A percentile compares a stretch with the other conserved stretches of the same genome.
Conservation (phyloP, 1,139 yeast genomes). For the Pneumocystis canis region DNA sequence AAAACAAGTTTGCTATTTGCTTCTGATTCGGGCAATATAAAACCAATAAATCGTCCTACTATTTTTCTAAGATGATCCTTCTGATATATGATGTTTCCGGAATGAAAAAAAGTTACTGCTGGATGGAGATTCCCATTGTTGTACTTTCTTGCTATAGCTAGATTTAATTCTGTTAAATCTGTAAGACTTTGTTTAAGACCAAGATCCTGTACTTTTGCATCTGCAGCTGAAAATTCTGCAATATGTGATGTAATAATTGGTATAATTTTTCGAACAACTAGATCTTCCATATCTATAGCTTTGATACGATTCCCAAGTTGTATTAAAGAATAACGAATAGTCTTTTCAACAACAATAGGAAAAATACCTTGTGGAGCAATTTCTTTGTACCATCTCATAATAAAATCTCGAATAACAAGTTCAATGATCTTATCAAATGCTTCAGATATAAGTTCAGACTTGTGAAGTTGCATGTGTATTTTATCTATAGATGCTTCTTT, state of each 20-base stretch:
- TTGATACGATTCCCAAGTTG: constrained; percentile 32
- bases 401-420: constrained; percentile 44
- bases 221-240: constrained; percentile 40
- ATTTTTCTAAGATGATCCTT: constrained; percentile 38
- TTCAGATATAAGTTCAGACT: constrained; percentile 4
- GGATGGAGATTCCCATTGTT: constrained; percentile 45
- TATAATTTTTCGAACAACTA: constrained; percentile 42
- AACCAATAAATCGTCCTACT: constrained; percentile 35
- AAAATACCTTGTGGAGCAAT: constrained; percentile 40
- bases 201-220: constrained; percentile 23
- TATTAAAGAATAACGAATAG: constrained; percentile 33
- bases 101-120: constrained; percentile 37
- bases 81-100: constrained; percentile 33
- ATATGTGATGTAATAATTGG: constrained; percentile 61
- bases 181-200: constrained; percentile 21
- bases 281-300: constrained; percentile 39
- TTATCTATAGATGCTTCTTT: background rate
- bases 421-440: constrained; percentile 36
- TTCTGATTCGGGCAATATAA: constrained; percentile 38
- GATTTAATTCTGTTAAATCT: constrained; percentile 36
- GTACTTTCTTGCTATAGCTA: constrained; percentile 46
- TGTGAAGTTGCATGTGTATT: background rate
- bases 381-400: constrained; percentile 45
- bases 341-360: constrained; percentile 37
- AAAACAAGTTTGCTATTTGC: constrained; percentile 35